phyloP scores from a whole-genome alignment of 2,329 filamentous ascomycete species.

The Pyrenophora graminea region DNA sequence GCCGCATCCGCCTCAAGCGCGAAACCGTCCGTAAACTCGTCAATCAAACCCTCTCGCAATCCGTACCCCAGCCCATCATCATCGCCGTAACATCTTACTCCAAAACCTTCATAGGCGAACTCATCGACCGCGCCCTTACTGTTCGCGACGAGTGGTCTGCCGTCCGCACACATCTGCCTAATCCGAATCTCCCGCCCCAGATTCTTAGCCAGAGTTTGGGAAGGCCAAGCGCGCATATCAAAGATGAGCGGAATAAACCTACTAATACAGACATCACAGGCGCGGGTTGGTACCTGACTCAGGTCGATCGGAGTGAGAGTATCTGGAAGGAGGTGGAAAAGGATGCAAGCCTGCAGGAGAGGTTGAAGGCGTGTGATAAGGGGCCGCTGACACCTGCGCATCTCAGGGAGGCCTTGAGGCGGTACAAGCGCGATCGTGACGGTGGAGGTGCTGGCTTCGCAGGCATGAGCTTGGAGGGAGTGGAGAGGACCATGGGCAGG shows the following conservation, averaged over 20 bases:
- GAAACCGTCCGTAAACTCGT: constrained; percentile 74
- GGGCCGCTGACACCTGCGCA: constrained; percentile 74
- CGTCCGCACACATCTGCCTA: constrained; percentile 46
- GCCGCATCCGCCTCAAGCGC: constrained; percentile 69
- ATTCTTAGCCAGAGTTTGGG: constrained; percentile 35
- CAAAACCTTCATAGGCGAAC: constrained; percentile 76
- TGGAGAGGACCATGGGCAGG: constrained; percentile 50
- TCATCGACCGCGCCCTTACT: constrained; percentile 72
- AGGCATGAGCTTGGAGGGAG: constrained; percentile 55
- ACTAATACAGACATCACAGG: constrained; percentile 33
- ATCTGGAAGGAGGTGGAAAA: constrained; percentile 37
- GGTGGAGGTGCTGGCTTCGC: constrained; percentile 62
- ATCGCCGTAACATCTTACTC: constrained; percentile 76
- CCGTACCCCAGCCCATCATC: constrained; percentile 72
- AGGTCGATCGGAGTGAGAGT: constrained; percentile 27
- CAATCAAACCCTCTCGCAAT: constrained; percentile 80
- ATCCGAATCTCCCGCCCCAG: constrained; percentile 30
- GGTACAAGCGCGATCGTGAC: constrained; percentile 67
- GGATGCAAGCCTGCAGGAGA: constrained; percentile 31
- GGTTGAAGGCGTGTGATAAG: constrained; percentile 45
- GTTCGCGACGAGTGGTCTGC: constrained; percentile 74
- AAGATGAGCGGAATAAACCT: constrained; percentile 33
- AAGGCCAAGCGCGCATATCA: constrained; percentile 37
- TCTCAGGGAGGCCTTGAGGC: constrained; percentile 70
- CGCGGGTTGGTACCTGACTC: constrained; percentile 31